phyloP scores from a whole-genome alignment of 1,284 basidiomycete genomes.

The Phlebopus sp. region DNA sequence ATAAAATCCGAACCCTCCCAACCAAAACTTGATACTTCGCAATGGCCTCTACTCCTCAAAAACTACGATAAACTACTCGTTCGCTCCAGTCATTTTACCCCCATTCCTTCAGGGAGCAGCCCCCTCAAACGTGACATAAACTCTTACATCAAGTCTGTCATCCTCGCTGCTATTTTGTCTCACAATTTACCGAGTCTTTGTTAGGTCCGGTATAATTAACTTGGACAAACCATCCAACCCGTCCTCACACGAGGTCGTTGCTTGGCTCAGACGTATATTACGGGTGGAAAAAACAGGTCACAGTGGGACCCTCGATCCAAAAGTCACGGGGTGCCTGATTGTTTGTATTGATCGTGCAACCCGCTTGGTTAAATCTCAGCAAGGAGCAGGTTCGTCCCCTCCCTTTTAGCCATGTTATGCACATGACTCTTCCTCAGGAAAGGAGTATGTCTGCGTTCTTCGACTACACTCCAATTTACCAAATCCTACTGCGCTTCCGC shows the following conservation, averaged over 20 bases:
- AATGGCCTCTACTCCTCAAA: slow-evolving; percentile 98
- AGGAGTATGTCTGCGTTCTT: slow-evolving; percentile 98
- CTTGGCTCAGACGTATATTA: slow-evolving; percentile 95
- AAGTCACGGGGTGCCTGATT: slow-evolving; percentile 98
- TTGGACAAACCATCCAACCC: slow-evolving; percentile 99
- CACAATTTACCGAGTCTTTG: slow-evolving; percentile 2
- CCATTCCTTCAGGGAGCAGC: slow-evolving; percentile 88
- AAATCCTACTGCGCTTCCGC: slow-evolving; percentile 83
- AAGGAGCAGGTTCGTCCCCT: slow-evolving; percentile 75
- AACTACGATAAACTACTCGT: slow-evolving; percentile 98
- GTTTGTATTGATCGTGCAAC: slow-evolving; percentile 99
- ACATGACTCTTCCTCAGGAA: slow-evolving; percentile 53
- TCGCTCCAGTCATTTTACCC: slow-evolving; percentile 96
- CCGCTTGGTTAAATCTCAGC: slow-evolving; percentile 97
- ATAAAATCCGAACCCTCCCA: slow-evolving; percentile 78
- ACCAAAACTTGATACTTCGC: slow-evolving; percentile 87
- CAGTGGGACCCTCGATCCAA: slow-evolving; percentile 97
- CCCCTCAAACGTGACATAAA: slow-evolving; percentile 92
- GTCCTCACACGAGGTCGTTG: slow-evolving; percentile 99
- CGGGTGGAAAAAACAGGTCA: slow-evolving; percentile 98
- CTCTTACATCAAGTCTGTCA: slow-evolving; percentile 81
- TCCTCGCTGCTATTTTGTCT: slow-evolving; percentile 4
- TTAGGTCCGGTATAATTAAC: slow-evolving; percentile 95
- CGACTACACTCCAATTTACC: slow-evolving; percentile 85
- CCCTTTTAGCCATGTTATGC: slow-evolving; percentile 2